Conservation (phyloP, 2,329 filamentous ascomycete genomes). For the Scolecobasidium constrictum region DNA sequence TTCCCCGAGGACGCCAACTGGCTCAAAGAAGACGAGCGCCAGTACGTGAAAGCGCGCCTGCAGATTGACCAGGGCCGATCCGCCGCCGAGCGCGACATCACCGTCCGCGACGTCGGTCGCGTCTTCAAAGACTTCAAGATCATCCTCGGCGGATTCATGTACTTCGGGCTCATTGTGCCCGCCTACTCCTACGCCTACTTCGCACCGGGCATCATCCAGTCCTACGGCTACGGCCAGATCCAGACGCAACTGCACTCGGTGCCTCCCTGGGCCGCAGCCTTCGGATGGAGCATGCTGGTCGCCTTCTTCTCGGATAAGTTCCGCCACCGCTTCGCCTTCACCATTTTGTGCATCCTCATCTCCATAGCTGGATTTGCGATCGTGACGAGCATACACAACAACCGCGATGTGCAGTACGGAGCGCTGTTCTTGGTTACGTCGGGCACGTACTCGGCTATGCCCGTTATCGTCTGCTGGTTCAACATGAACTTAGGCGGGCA, state of each 20-base stretch:
- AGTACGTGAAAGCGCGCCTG: conserved; percentile 35
- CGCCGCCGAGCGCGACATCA: conserved; percentile 33
- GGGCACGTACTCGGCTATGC: conserved; percentile 80
- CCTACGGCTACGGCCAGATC: conserved; percentile 41
- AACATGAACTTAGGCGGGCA: conserved; percentile 44
- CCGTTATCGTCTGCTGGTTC: conserved; percentile 56
- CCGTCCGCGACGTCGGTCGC: conserved; percentile 28
- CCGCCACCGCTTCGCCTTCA: conserved; percentile 65
- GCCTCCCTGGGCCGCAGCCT: conserved; percentile 59
- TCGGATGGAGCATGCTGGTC: conserved; percentile 65
- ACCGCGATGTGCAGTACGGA: conserved; percentile 53
- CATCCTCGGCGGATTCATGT: conserved; percentile 39
- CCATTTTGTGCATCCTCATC: conserved; percentile 56
- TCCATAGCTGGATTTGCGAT: conserved; percentile 66
- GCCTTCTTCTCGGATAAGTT: conserved; percentile 62
- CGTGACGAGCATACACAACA: conserved; percentile 57
- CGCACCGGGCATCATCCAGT: conserved; percentile 35
- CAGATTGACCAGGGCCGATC: conserved; percentile 36
- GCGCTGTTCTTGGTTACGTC: conserved; percentile 73
- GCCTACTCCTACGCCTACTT: conserved; percentile 37
- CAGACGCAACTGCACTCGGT: conserved; percentile 44
- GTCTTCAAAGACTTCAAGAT: conserved; percentile 40
- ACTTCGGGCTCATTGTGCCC: conserved; percentile 28
- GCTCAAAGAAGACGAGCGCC: conserved; percentile 34
- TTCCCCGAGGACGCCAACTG: conserved; percentile 40